phyloP scores from a whole-genome alignment of 208 protist genomes.

The Phytomonas sp. region DNA sequence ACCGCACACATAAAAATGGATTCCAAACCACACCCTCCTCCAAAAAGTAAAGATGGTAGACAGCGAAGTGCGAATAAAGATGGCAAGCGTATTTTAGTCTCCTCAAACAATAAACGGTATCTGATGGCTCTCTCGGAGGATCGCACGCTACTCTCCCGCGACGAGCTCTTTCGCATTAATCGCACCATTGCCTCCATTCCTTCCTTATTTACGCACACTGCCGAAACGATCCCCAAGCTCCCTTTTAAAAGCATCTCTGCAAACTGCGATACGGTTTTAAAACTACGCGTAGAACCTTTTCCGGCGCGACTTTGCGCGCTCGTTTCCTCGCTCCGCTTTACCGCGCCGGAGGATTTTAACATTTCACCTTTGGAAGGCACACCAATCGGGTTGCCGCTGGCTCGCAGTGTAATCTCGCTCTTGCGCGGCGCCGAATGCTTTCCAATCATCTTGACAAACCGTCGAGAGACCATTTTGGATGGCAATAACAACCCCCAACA shows the following conservation, averaged over 20 bases:
- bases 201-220: constrained; percentile 19
- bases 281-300: constrained; percentile 34
- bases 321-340: constrained; percentile 73
- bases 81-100: constrained; percentile 16
- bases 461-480: background rate
- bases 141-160: constrained; percentile 36
- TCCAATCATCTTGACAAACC: background rate
- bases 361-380: constrained; percentile 58
- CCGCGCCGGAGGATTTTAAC: constrained; percentile 63
- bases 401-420: constrained; percentile 54
- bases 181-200: constrained; percentile 42
- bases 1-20: no score
- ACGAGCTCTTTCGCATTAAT: constrained; percentile 43
- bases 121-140: constrained; percentile 36
- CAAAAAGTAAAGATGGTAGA: no score
- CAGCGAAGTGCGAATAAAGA: no score
- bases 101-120: constrained; percentile 47
- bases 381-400: constrained; percentile 40
- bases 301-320: constrained; percentile 51
- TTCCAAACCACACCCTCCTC: no score
- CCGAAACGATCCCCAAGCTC: constrained; percentile 39
- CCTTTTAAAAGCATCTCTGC: constrained; percentile 43
- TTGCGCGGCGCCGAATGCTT: constrained; percentile 43
- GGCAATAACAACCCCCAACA: constrained; percentile 1
- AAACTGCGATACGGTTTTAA: constrained; percentile 43